phyloP scores from a whole-genome alignment of 139 green algal genomes.

The Tetradesmus obliquus region DNA sequence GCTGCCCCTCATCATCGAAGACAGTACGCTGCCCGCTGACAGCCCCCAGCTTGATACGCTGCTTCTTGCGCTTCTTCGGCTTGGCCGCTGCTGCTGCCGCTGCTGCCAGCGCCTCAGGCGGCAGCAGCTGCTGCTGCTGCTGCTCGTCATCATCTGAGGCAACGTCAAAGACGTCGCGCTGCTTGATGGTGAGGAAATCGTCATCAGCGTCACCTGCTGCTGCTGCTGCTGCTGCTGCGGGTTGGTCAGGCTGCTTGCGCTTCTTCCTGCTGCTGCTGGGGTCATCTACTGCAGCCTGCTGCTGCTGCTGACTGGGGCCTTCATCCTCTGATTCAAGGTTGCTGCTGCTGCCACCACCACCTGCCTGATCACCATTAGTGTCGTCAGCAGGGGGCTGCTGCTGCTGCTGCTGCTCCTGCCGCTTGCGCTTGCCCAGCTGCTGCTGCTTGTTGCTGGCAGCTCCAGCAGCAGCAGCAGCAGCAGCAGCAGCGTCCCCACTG shows the following conservation, averaged over 20 bases:
- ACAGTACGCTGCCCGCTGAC: constrained; percentile 68
- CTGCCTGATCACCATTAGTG: neutral
- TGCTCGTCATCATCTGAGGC: neutral
- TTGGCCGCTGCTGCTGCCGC: constrained; percentile 2
- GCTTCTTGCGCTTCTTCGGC: constrained; percentile 80
- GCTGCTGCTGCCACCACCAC: neutral
- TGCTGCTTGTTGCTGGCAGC: constrained; percentile 4
- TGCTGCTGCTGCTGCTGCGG: constrained; percentile 26
- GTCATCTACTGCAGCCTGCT: constrained; percentile 10
- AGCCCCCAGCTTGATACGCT: constrained; percentile 69
- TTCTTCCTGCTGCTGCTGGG: constrained; percentile 17
- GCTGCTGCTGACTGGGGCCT: neutral
- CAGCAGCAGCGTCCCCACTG: constrained; percentile 37
- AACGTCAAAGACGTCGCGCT: constrained; percentile 60
- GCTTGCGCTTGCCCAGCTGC: neutral
- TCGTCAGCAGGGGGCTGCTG: neutral
- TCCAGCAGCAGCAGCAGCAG: neutral
- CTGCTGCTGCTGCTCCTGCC: neutral
- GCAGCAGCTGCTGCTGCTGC: constrained; percentile 15
- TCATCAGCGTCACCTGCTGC: constrained; percentile 46
- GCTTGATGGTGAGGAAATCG: constrained; percentile 68
- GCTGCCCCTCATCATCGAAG: constrained; percentile 83
- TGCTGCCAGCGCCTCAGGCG: neutral
- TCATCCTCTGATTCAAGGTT: neutral
- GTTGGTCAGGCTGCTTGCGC: constrained; percentile 9